A percentile compares a stretch with the other conserved stretches of the same genome.
Conservation (phyloP, 2,329 filamentous ascomycete species). For the Nigrospora osmanthi region DNA sequence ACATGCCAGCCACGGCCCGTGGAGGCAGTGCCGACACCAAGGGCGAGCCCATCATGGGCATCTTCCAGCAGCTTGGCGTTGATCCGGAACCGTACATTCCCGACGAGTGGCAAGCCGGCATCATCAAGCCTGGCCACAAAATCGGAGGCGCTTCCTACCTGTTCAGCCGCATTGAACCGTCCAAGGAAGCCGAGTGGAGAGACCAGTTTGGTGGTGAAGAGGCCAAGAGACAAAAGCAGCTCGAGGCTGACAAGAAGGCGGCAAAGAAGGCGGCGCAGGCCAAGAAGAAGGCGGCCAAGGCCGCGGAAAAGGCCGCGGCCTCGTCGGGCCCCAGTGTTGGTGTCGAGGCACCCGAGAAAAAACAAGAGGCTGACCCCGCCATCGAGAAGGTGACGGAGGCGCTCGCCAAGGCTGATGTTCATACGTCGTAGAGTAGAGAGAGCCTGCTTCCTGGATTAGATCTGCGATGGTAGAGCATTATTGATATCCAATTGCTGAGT, state of each 20-base stretch:
- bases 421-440: too few relatives aligned
- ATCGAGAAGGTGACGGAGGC: too few relatives aligned
- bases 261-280: constrained; percentile 21
- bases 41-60: constrained; percentile 26
- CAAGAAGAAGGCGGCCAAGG: constrained; percentile 10
- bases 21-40: neutral
- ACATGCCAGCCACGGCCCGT: constrained; percentile 56
- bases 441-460: too few relatives aligned
- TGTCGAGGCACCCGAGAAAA: too few relatives aligned
- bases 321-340: too few relatives aligned
- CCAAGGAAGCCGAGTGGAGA: constrained; percentile 66
- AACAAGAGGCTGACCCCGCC: too few relatives aligned
- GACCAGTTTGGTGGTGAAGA: constrained; percentile 45
- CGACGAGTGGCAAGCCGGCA: constrained; percentile 41
- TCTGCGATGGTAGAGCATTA: too few relatives aligned
- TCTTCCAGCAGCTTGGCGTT: constrained; percentile 53
- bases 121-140: constrained; percentile 53
- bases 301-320: neutral
- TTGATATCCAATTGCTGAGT: too few relatives aligned
- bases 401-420: too few relatives aligned
- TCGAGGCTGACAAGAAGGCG: constrained; percentile 15
- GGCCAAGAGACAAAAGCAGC: constrained; percentile 20
- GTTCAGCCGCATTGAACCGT: constrained; percentile 64
- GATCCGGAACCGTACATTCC: constrained; percentile 44
- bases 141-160: constrained; percentile 62